Percentiles rank a stretch among this genome's conserved stretches.
phyloP scores from a whole-genome alignment of 2,329 filamentous ascomycete species.

The Ophiostoma sp. region DNA sequence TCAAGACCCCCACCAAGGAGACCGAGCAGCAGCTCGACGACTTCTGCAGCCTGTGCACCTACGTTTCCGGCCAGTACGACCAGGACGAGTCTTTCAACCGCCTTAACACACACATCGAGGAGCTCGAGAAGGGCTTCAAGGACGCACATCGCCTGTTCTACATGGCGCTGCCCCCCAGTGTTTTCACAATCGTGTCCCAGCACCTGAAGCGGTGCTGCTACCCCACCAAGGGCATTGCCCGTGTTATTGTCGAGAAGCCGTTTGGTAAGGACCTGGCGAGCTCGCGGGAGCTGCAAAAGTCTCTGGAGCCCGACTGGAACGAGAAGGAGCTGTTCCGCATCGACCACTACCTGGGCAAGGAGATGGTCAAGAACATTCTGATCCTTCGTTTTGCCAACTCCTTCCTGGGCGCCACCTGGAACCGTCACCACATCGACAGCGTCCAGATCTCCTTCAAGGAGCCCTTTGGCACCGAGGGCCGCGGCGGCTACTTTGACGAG shows the following conservation, averaged over 20 bases:
- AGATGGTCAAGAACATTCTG: constrained; percentile 99
- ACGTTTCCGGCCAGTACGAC: constrained; percentile 96
- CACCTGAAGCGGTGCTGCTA: constrained; percentile 98
- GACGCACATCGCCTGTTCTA: constrained; percentile 95
- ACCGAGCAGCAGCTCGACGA: constrained; percentile 91
- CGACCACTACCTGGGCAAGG: constrained; percentile 98
- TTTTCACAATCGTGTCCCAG: constrained; percentile 96
- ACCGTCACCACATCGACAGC: constrained; percentile 98
- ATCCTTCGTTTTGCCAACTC: constrained; percentile 98
- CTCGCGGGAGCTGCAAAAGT: constrained; percentile 90
- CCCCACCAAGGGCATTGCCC: constrained; percentile 79
- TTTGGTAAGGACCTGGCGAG: constrained; percentile 96
- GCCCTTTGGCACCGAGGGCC: constrained; percentile 95
- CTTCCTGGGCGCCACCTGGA: constrained; percentile 98
- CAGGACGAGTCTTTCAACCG: constrained; percentile 88
- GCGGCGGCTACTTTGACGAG: constrained; percentile 98
- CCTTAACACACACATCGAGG: constrained; percentile 78
- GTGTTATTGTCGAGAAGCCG: constrained; percentile 98
- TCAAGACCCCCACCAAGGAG: constrained; percentile 97
- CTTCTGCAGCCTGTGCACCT: constrained; percentile 83
- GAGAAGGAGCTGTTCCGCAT: constrained; percentile 99
- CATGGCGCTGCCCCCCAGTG: constrained; percentile 96
- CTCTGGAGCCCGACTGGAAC: constrained; percentile 94
- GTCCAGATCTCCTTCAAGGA: constrained; percentile 99
- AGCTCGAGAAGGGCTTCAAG: constrained; percentile 73